These are phyloP conservation scores for Eragrostis tef DNA, from an alignment of 202 grass and related monocot species.

Conservation along the genomic window DNA sequence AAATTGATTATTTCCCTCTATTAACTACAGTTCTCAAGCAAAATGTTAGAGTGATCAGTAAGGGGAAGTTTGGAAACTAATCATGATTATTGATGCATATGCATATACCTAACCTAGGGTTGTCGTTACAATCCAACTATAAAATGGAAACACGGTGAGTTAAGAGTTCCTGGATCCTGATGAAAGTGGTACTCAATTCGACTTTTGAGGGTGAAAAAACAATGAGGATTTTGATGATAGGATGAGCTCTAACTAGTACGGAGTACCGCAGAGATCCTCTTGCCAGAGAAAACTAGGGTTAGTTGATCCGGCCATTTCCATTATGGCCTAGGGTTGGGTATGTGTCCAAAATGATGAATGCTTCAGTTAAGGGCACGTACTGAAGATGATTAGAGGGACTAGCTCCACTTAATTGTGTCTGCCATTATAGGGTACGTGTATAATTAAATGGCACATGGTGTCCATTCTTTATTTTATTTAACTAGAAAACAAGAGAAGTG, in stretches of 20 bases:
- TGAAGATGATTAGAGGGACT: constrained; percentile 58
- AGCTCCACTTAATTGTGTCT: constrained; percentile 59
- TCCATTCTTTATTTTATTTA: not conserved
- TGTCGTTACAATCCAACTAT: not conserved
- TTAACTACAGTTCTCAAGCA: not conserved
- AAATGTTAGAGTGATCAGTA: not conserved
- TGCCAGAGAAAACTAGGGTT: constrained; percentile 40
- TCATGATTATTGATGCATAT: too few species aligned
- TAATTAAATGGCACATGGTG: constrained; percentile 45
- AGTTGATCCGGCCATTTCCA: constrained; percentile 31
- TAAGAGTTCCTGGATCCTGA: not conserved
- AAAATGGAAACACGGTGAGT: not conserved
- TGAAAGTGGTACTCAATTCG: constrained; percentile 35
- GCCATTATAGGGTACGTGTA: constrained; percentile 51
- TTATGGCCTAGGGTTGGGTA: constrained; percentile 29
- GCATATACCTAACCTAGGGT: not conserved
- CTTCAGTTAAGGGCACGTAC: constrained; percentile 53
- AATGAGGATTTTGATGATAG: constrained; percentile 23
- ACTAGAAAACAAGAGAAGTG: constrained; percentile 40
- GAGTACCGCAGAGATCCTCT: constrained; percentile 31
- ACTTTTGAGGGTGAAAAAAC: constrained; percentile 32
- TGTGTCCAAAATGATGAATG: constrained; percentile 51
- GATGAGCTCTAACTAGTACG: not conserved
- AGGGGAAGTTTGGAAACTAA: too few species aligned
- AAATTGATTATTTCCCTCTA: not conserved